phyloP scores from a whole-genome alignment of 306 rosid genomes.

The Datisca glomerata region DNA sequence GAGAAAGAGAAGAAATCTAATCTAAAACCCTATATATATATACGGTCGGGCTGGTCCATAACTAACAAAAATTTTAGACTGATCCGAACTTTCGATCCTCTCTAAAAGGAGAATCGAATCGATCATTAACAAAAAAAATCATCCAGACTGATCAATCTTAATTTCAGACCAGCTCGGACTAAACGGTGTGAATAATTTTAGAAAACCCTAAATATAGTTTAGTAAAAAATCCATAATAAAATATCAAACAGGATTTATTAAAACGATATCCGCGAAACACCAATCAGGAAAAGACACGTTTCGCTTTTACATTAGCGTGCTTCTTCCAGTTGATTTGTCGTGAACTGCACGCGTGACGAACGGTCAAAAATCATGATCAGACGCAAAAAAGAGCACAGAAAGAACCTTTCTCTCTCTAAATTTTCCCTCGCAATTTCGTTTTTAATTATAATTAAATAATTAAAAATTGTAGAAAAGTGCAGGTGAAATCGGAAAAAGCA shows the following conservation, averaged over 20 bases:
- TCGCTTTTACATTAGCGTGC: constrained; percentile 3
- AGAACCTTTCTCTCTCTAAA: too few species aligned
- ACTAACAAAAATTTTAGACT: too few species aligned
- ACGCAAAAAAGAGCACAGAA: too few species aligned
- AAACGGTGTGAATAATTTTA: too few species aligned
- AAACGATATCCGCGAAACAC: constrained; percentile 14
- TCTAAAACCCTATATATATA: too few species aligned
- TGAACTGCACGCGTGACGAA: constrained; percentile 68
- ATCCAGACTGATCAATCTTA: too few species aligned
- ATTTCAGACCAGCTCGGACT: too few species aligned
- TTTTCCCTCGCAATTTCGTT: background rate
- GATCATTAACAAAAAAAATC: too few species aligned
- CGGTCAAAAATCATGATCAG: constrained; percentile 42
- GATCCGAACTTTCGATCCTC: too few species aligned
- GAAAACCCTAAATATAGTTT: background rate
- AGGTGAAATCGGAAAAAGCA: constrained; percentile 1
- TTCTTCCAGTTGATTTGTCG: constrained; percentile 40
- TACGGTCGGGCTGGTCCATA: too few species aligned
- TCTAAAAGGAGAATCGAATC: too few species aligned
- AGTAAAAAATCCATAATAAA: background rate
- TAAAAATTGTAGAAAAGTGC: background rate
- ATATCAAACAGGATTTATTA: background rate
- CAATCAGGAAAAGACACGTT: constrained; percentile 30
- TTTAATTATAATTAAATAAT: background rate
- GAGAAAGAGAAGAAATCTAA: too few species aligned